Conservation (phyloP, 208 protist genomes). For the Vickermania spadyakhi region DNA sequence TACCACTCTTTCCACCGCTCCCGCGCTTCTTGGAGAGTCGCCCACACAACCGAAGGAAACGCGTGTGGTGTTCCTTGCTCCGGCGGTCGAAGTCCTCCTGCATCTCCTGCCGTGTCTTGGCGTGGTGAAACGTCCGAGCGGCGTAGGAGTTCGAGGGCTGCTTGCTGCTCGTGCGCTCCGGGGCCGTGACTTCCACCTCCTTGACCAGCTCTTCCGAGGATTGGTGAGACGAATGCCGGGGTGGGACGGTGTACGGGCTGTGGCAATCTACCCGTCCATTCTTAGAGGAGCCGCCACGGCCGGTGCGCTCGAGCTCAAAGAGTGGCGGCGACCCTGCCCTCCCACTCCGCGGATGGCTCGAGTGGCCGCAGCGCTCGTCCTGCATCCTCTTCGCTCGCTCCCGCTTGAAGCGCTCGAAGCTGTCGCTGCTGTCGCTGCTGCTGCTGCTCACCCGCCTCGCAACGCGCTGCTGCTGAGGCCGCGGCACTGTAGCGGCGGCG, state of each 20-base stretch:
- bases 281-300: not conserved
- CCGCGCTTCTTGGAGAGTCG: not conserved
- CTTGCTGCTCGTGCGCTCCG: not conserved
- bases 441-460: not conserved
- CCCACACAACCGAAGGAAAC: conserved; percentile 1
- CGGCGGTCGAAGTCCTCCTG: not conserved
- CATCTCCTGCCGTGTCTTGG: not conserved
- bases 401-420: not conserved
- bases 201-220: not conserved
- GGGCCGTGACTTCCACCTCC: too few species aligned
- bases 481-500: not conserved
- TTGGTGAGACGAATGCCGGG: not conserved
- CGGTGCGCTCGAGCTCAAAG: not conserved
- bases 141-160: not conserved
- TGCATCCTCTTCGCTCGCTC: not conserved
- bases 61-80: not conserved
- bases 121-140: not conserved
- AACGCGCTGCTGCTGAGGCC: not conserved
- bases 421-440: not conserved
- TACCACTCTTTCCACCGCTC: not conserved
- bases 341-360: too few species aligned
- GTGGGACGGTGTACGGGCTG: not conserved
- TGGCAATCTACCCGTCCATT: not conserved
- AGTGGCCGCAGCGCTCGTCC: not conserved
- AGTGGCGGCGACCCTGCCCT: not conserved